phyloP scores from a whole-genome alignment of 169 alveolate species.

The Eimeria necatrix region DNA sequence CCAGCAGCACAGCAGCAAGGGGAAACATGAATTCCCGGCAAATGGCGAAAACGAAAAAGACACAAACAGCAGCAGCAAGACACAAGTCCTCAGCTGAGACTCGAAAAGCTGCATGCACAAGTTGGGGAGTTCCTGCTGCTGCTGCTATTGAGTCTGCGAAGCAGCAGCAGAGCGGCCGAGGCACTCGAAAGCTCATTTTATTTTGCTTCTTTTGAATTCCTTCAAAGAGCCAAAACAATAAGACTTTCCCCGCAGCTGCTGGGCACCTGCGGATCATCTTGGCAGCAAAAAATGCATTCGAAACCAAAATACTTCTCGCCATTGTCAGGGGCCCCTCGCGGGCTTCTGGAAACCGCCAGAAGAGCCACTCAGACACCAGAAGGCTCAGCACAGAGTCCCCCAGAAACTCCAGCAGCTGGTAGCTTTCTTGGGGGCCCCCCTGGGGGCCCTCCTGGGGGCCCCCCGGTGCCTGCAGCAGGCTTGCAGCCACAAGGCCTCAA shows the following conservation, averaged over 20 bases:
- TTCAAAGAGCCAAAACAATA: too few relatives aligned
- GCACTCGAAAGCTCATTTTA: neutral
- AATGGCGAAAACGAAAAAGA: too few relatives aligned
- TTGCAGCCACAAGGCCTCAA: neutral
- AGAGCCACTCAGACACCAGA: slow-evolving; percentile 38
- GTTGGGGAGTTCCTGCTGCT: neutral
- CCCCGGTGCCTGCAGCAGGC: neutral
- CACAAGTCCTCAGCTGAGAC: too few relatives aligned
- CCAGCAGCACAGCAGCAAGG: too few relatives aligned
- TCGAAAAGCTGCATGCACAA: too few relatives aligned
- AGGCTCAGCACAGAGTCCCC: slow-evolving; percentile 7
- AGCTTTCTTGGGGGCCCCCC: neutral
- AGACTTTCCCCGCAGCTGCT: too few relatives aligned
- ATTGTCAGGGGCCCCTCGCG: slow-evolving; percentile 30
- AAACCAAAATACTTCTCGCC: neutral
- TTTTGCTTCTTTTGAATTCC: neutral
- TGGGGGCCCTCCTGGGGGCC: neutral
- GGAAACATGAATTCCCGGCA: too few relatives aligned
- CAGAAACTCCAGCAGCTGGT: slow-evolving; percentile 43
- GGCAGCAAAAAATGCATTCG: neutral
- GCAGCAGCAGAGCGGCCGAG: neutral
- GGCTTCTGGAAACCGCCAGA: neutral
- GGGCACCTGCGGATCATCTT: slow-evolving; percentile 10
- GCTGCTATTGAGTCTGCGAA: neutral
- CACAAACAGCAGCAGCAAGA: too few relatives aligned